A percentile compares a stretch with the other conserved stretches of the same genome.
Conservation (phyloP, 1,284 basidiomycete genomes). For the Ustilago sp. region DNA sequence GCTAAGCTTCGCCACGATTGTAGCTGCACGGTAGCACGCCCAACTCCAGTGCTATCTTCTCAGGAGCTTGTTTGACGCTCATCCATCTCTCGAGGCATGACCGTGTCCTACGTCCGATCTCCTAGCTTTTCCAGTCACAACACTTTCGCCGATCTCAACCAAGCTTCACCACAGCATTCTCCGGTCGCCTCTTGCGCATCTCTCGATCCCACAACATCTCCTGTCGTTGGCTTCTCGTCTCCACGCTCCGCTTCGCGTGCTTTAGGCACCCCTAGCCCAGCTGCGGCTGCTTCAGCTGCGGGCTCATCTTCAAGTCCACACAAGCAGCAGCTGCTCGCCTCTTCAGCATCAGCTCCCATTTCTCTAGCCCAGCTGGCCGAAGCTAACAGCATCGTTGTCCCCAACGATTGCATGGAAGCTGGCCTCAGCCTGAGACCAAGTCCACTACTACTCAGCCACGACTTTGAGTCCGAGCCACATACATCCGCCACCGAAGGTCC, state of each 20-base stretch:
- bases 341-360: conserved; percentile 19
- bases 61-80: not conserved
- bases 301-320: conserved; percentile 7
- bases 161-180: conserved; percentile 25
- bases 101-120: conserved; percentile 43
- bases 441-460: conserved; percentile 19
- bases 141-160: conserved; percentile 17
- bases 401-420: conserved; percentile 53
- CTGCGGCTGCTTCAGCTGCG: conserved; percentile 28
- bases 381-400: conserved; percentile 30
- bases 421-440: conserved; percentile 42
- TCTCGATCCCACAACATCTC: conserved; percentile 17
- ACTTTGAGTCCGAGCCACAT: conserved; percentile 14
- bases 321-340: not conserved
- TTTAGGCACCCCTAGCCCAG: conserved; percentile 18
- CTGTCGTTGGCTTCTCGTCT: conserved; percentile 14
- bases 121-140: conserved; percentile 39
- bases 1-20: not conserved
- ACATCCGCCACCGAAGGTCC: conserved; percentile 4
- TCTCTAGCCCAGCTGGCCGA: conserved; percentile 5
- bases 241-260: conserved; percentile 28
- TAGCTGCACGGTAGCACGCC: conserved; percentile 2
- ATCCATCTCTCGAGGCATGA: conserved; percentile 30
- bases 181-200: conserved; percentile 25
- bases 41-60: not conserved